Evolutionary conservation across 2,329 filamentous ascomycete species (phyloP).

Genomic region (Talaromyces sp.): DNA sequence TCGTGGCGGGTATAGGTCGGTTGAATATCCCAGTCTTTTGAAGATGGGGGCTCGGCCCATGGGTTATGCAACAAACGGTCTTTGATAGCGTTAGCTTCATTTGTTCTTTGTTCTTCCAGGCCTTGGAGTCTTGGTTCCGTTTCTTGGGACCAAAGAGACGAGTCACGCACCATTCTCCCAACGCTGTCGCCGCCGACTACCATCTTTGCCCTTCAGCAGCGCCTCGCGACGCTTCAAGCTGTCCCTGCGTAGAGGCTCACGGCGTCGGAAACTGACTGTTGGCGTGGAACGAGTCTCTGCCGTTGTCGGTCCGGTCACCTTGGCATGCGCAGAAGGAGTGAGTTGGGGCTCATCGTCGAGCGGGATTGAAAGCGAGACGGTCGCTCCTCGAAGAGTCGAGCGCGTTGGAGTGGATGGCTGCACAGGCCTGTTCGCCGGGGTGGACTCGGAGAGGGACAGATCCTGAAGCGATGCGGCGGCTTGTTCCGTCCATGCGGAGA

Average conservation of each 20-base stretch:
- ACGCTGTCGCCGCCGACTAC: slow-evolving; percentile 78
- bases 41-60: slow-evolving; percentile 77
- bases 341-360: slow-evolving; percentile 61
- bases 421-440: slow-evolving; percentile 40
- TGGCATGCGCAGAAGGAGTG: slow-evolving; percentile 32
- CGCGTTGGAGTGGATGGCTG: slow-evolving; percentile 59
- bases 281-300: slow-evolving; percentile 27
- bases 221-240: slow-evolving; percentile 71
- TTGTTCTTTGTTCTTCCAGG: neutral
- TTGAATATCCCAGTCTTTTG: slow-evolving; percentile 78
- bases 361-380: slow-evolving; percentile 71
- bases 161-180: slow-evolving; percentile 84
- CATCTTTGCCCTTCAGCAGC: slow-evolving; percentile 86
- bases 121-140: neutral
- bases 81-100: slow-evolving; percentile 46
- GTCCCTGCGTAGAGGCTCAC: slow-evolving; percentile 60
- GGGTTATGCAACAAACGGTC: slow-evolving; percentile 87
- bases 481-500: slow-evolving; percentile 67
- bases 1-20: slow-evolving; percentile 77
- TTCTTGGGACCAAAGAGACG: neutral
- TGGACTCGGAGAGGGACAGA: slow-evolving; percentile 36
- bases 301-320: slow-evolving; percentile 20
- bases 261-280: slow-evolving; percentile 53
- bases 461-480: slow-evolving; percentile 42
- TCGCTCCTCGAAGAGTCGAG: slow-evolving; percentile 52